phyloP scores from a whole-genome alignment of 2,329 filamentous ascomycete genomes.

The Paecilomyces dactylethromorphus region DNA sequence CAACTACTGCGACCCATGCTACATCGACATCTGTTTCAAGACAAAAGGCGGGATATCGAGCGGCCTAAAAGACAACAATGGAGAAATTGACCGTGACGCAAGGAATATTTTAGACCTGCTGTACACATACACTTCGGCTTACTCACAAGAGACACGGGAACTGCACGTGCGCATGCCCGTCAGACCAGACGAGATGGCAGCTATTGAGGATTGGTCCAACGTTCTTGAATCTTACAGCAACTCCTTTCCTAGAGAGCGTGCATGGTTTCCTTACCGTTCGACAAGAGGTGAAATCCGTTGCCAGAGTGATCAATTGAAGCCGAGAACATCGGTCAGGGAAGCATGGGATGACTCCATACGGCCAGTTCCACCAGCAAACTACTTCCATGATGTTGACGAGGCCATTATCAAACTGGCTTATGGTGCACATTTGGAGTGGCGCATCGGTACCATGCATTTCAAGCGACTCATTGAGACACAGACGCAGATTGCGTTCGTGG shows the following conservation, averaged over 20 bases:
- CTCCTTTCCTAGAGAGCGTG: not conserved
- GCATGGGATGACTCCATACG: not conserved
- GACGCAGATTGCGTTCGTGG: not conserved
- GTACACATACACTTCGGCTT: too few relatives aligned
- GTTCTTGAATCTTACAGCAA: not conserved
- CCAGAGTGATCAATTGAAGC: not conserved
- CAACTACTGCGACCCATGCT: too few relatives aligned
- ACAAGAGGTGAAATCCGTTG: not conserved
- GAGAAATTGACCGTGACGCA: too few relatives aligned
- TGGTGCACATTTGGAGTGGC: not conserved
- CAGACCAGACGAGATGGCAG: not conserved
- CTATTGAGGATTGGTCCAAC: not conserved
- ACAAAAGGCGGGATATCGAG: too few relatives aligned
- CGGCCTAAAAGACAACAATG: too few relatives aligned
- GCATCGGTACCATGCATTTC: not conserved
- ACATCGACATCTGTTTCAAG: too few relatives aligned
- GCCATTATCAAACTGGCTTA: not conserved
- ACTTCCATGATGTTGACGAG: not conserved
- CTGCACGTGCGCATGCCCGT: not conserved
- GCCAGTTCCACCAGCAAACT: not conserved
- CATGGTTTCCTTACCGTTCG: not conserved
- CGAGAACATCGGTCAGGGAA: not conserved
- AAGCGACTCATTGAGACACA: not conserved
- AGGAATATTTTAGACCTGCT: too few relatives aligned
- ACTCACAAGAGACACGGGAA: not conserved